Evolutionary conservation across 1,284 basidiomycete genomes (phyloP), one percentile per base, ranked within the genome.

Genomic region (Puccinia horiana): DNA sequence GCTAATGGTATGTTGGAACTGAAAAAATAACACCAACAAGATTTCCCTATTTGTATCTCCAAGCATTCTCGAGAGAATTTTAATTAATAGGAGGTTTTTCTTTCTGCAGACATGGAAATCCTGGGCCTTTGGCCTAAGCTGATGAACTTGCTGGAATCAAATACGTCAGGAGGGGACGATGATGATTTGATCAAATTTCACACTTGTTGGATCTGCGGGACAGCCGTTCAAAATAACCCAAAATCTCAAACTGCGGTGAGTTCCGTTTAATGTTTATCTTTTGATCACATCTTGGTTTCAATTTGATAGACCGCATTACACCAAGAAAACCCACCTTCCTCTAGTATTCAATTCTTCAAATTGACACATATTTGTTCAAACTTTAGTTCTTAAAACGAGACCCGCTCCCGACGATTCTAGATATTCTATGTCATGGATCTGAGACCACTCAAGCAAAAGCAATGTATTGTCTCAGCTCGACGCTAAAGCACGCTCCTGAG

Each of bases 141-240:
- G 12, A 56, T 80, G 2, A 80, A 47, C 29, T 47, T 80, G 26
- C 49, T 80, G 44, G 78, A 80, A 80, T 77, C 75, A 9, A 44
- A 58, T 26, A 32, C 32, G 1, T 58, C 56, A 42, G 23, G 29
- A 20, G 32, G 20, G 23, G 29, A 67, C n/a, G 44, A 73, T 0
- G 47, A 81, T 56, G 56, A 81, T 44, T 65, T 75, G 32, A 81
- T 81, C 35, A 73, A 81, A 63, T 81, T 81, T 75, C 58, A 81
- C 37, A 35, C 79, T 11, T 81, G 79, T 81, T 81, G 79, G 79
- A 81, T 81, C n/a, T 63, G 58, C 12, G 79, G 79, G 47, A 81
- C 79, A n/a, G 70, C 79, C 20, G 72, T 81, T 42, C 79, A 81
- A 75, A 81, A 81, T 44, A 81, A 81, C 56, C 79, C 79, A 23